Percentiles rank a stretch among this genome's conserved stretches.
Conservation (phyloP, 768 basidiomycete genomes). For the Termitomyces titanicus region DNA sequence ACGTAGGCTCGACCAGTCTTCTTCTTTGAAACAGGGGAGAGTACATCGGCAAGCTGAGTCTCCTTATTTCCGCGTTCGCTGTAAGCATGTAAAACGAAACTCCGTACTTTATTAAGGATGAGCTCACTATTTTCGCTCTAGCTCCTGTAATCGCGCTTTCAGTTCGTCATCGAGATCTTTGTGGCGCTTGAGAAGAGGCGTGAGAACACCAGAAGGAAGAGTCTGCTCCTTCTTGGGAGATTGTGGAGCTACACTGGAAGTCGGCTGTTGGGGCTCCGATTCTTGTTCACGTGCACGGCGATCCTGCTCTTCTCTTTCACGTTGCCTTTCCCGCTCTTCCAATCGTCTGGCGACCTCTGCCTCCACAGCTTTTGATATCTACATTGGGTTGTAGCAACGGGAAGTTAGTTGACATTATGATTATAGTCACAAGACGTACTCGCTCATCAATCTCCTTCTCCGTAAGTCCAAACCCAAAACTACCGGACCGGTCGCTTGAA, state of each 20-base stretch:
- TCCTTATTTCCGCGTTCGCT: conserved; percentile 66
- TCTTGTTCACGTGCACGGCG: conserved; percentile 30
- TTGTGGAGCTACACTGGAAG: conserved; percentile 18
- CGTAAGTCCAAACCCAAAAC: conserved; percentile 40
- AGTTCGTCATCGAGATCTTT: conserved; percentile 69
- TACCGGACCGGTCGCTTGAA: conserved; percentile 28
- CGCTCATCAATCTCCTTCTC: conserved; percentile 75
- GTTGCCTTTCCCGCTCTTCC: conserved; percentile 42
- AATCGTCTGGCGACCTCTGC: conserved; percentile 68
- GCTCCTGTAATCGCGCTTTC: conserved; percentile 57
- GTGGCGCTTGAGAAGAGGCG: conserved; percentile 60
- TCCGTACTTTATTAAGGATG: conserved; percentile 1
- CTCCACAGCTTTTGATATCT: conserved; percentile 73
- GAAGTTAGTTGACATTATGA: not conserved
- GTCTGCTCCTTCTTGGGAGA: conserved; percentile 34
- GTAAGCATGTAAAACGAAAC: not conserved
- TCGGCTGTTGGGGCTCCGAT: conserved; percentile 19
- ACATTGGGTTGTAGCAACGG: conserved; percentile 19
- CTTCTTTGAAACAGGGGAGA: conserved; percentile 75
- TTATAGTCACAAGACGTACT: conserved; percentile 34
- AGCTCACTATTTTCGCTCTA: conserved; percentile 72
- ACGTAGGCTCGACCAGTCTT: conserved; percentile 82
- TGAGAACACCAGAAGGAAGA: conserved; percentile 50
- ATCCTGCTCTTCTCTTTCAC: conserved; percentile 34
- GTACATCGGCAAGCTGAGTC: conserved; percentile 51